Evolutionary conservation across 441 rosid genomes (phyloP).

Genomic region (Gossypium schwendimanii): DNA sequence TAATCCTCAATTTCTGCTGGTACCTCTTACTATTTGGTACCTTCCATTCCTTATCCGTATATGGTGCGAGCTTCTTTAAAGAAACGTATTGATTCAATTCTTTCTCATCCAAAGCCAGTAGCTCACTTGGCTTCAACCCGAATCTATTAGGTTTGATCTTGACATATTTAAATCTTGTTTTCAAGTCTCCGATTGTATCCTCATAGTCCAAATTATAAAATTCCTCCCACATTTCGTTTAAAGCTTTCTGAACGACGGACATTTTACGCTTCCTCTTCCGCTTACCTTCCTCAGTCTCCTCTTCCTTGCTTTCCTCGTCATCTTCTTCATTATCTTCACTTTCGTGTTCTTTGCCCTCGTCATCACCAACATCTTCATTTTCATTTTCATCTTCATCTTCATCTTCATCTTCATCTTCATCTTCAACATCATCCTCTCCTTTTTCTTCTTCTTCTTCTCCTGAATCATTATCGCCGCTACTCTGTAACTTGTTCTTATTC

Average conservation of each 20-base stretch:
- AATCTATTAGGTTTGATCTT: constrained; percentile 60
- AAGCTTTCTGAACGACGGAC: constrained; percentile 57
- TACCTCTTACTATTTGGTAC: constrained; percentile 39
- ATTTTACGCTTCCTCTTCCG: constrained; percentile 64
- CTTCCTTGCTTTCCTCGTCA: constrained; percentile 17
- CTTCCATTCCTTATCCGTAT: constrained; percentile 69
- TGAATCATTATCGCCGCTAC: constrained; percentile 16
- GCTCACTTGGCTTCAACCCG: constrained; percentile 54
- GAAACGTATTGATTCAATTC: constrained; percentile 84
- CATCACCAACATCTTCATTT: not conserved
- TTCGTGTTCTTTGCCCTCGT: not conserved
- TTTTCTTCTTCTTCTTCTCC: constrained; percentile 10
- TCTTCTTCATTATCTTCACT: constrained; percentile 6
- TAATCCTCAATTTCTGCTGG: constrained; percentile 41
- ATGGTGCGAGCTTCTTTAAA: constrained; percentile 76
- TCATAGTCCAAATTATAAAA: constrained; percentile 88
- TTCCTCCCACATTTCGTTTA: constrained; percentile 80
- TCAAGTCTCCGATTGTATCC: constrained; percentile 74
- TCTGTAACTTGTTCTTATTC: constrained; percentile 33
- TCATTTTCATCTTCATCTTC: constrained; percentile 1
- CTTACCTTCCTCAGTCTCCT: constrained; percentile 41
- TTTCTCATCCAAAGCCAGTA: constrained; percentile 51
- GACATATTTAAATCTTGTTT: constrained; percentile 82
- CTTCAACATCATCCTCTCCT: not conserved
- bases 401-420: constrained; percentile 9